Evolutionary conservation across 345 rosid genomes (phyloP).

Genomic region (Hibiscus tridactylites): DNA sequence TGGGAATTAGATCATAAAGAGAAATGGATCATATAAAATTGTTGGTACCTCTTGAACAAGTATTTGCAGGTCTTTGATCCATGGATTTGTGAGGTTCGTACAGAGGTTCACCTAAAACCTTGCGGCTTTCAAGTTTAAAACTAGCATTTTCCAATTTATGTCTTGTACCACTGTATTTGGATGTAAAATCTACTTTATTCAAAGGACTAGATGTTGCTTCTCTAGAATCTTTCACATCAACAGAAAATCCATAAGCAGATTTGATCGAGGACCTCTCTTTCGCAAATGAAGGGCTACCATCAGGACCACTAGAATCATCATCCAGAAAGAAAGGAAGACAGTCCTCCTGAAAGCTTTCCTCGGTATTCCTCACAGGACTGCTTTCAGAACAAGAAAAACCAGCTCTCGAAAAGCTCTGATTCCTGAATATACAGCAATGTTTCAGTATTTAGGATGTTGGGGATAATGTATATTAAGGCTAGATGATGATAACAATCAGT

Average conservation of each 20-base stretch:
- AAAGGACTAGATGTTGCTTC: slow-evolving; percentile 34
- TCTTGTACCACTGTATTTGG: slow-evolving; percentile 34
- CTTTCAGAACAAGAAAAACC: slow-evolving; percentile 44
- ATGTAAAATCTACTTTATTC: slow-evolving; percentile 28
- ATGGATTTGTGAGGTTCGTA: slow-evolving; percentile 33
- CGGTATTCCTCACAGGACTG: slow-evolving; percentile 39
- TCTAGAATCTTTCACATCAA: slow-evolving; percentile 35
- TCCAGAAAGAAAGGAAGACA: slow-evolving; percentile 79
- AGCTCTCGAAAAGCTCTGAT: slow-evolving; percentile 37
- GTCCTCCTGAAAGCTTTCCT: slow-evolving; percentile 70
- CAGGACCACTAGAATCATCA: slow-evolving; percentile 72
- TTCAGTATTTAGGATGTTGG: slow-evolving; percentile 20
- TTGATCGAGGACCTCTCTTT: slow-evolving; percentile 38
- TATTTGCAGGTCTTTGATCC: slow-evolving; percentile 35
- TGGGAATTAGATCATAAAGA: neutral
- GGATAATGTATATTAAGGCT: neutral
- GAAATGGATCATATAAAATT: slow-evolving; percentile 8
- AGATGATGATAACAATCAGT: neutral
- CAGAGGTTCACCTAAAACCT: slow-evolving; percentile 33
- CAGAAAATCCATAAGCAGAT: slow-evolving; percentile 43
- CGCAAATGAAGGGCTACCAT: slow-evolving; percentile 61
- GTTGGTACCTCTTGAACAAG: slow-evolving; percentile 48
- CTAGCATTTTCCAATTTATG: slow-evolving; percentile 28
- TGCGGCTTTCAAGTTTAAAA: slow-evolving; percentile 31
- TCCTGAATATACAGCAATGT: slow-evolving; percentile 32